phyloP scores from a whole-genome alignment of 2,329 filamentous ascomycete species.

The Raffaelea albimanens region DNA sequence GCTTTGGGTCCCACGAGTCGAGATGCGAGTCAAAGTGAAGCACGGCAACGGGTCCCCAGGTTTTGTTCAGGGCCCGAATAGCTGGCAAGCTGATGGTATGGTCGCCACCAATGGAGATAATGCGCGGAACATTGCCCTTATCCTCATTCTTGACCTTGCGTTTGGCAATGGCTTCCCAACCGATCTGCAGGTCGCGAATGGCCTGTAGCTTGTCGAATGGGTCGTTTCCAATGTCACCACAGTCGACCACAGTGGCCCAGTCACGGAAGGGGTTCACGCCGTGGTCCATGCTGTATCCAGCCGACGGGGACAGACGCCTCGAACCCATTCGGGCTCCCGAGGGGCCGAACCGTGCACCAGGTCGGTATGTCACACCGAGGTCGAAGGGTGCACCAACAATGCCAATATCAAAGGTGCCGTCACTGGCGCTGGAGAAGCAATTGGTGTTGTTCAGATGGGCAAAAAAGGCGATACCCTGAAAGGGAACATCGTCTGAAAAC shows the following conservation, averaged over 20 bases:
- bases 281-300: constrained; percentile 4
- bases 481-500: not conserved
- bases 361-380: constrained; percentile 4
- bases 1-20: constrained; percentile 60
- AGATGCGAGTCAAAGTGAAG: constrained; percentile 51
- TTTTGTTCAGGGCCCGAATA: constrained; percentile 1
- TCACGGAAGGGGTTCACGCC: constrained; percentile 53
- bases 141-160: not conserved
- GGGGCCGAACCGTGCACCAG: constrained; percentile 6
- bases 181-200: constrained; percentile 63
- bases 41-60: constrained; percentile 23
- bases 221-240: constrained; percentile 68
- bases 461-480: constrained; percentile 4
- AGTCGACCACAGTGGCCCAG: constrained; percentile 67
- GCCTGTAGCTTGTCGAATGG: constrained; percentile 70
- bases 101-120: constrained; percentile 6
- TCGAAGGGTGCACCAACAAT: constrained; percentile 7
- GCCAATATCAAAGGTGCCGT: constrained; percentile 7
- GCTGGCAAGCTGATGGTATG: constrained; percentile 8
- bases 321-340: constrained; percentile 2
- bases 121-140: constrained; percentile 2
- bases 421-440: constrained; percentile 3
- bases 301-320: not conserved
- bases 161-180: not conserved
- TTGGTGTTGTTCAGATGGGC: constrained; percentile 3